Evolutionary conservation across 805 yeast genomes (phyloP).

Genomic region (Kluyveromyces nonfermentans): DNA sequence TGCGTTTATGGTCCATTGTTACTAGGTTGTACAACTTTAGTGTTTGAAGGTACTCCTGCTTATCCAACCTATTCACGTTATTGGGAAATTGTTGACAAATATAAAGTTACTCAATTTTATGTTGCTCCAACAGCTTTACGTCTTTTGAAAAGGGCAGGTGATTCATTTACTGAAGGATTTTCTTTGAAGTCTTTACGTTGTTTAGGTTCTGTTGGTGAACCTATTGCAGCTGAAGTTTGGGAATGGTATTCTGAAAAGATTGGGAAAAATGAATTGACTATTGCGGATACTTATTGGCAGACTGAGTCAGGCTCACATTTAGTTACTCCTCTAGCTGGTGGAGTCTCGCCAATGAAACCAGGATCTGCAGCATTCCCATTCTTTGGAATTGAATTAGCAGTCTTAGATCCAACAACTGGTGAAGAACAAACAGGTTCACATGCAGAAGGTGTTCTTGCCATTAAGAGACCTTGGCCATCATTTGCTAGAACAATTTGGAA

Average conservation of each 20-base stretch:
- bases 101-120: constrained; percentile 69
- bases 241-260: constrained; percentile 72
- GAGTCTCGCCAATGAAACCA: constrained; percentile 71
- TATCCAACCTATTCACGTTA: constrained; percentile 73
- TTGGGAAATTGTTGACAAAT: constrained; percentile 66
- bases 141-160: constrained; percentile 68
- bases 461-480: constrained; percentile 73
- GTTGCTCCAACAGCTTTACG: constrained; percentile 82
- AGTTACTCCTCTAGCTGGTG: constrained; percentile 68
- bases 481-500: constrained; percentile 77
- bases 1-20: constrained; percentile 74
- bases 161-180: constrained; percentile 47
- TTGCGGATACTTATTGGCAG: constrained; percentile 84
- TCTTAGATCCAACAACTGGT: constrained; percentile 69
- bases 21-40: constrained; percentile 68
- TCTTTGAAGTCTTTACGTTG: constrained; percentile 58
- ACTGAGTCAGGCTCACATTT: constrained; percentile 80
- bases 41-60: constrained; percentile 83
- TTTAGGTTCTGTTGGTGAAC: constrained; percentile 80
- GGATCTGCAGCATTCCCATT: constrained; percentile 81
- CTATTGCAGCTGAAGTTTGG: constrained; percentile 80
- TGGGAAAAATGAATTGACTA: constrained; percentile 61
- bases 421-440: constrained; percentile 57
- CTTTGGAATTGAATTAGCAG: constrained; percentile 67
- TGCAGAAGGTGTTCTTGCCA: constrained; percentile 73